Evolutionary conservation across 768 basidiomycete species (phyloP), one percentile per base, ranked within the genome.

Genomic region (Clitopilus hobsonii): DNA sequence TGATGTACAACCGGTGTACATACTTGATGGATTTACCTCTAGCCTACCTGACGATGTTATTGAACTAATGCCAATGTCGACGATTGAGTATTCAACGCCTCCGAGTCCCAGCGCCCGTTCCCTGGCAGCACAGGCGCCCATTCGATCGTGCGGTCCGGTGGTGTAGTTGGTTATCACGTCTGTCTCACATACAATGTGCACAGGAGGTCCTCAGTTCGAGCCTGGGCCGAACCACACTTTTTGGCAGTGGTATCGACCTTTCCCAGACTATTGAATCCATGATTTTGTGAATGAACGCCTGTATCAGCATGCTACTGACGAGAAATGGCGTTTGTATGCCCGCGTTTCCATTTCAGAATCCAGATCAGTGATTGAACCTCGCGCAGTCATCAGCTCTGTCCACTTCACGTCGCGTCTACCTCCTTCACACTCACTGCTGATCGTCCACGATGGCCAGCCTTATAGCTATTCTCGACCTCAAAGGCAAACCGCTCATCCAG

Each of bases 401-500:
- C n/a, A n/a, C n/a, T 36, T 11, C 32, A 36, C 32, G 4, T 36
- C 10, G 32, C 32, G n/a, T 36, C 32, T 36, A 36, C 18, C 25
- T 5, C 22, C 27, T 36, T 20, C 30, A n/a, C n/a, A n/a, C 30
- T 22, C 6, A 18, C 14, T 30, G 26, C 7, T 16, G 30, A 28
- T 13, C 30, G 7, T 38, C n/a, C 56, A 60, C 61, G 47, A 80
- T 82, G 78, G 81, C 80, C 41, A 76, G 74, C 58, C 78, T 95
- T 52, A 86, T 98, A 58, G 94, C 95, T 30, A 95, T 98, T 63
- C 89, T 98, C 64, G 96, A 98, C 72, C 85, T 98, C 71, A 99
- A 98, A 76, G 96, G 96, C 66, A 99, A 99, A 62, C 92, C 96
- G 6, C 80, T 98, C 45, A 99, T 99, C 58, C 96, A 98, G 67